Conservation (phyloP, 148 eudicot species). For the Oxyria digyna region DNA sequence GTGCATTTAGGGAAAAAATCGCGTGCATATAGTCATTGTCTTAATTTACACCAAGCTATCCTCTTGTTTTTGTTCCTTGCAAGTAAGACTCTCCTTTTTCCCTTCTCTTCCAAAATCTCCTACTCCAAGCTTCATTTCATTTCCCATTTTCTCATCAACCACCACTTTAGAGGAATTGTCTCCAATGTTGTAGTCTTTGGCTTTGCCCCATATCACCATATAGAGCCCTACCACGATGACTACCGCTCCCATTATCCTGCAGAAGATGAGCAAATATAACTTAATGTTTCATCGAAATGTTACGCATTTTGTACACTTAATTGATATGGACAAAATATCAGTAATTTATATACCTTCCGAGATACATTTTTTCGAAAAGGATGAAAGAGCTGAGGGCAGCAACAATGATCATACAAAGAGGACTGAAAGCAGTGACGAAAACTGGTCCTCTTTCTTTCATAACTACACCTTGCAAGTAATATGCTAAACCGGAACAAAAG, state of each 20-base stretch:
- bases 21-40: no score
- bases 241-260: conserved; percentile 51
- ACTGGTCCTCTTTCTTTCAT: conserved; percentile 91
- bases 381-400: conserved; percentile 63
- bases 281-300: no score
- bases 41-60: neutral
- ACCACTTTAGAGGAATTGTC: neutral
- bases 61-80: neutral
- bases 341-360: conserved; percentile 62
- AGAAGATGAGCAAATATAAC: neutral
- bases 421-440: conserved; percentile 85
- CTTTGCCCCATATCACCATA: conserved; percentile 63
- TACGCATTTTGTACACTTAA: no score
- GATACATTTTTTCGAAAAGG: conserved; percentile 56
- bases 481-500: conserved; percentile 70
- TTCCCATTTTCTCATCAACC: conserved; percentile 20
- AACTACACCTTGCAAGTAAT: conserved; percentile 81
- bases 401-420: conserved; percentile 77
- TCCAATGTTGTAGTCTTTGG: conserved; percentile 30
- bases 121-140: conserved; percentile 10
- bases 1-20: no score
- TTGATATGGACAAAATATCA: neutral
- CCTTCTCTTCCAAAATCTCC: conserved; percentile 6
- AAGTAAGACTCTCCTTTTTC: conserved; percentile 1
- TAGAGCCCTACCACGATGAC: conserved; percentile 50